phyloP scores from a whole-genome alignment of 768 basidiomycete genomes.

The Paxillus ammoniavirescens region DNA sequence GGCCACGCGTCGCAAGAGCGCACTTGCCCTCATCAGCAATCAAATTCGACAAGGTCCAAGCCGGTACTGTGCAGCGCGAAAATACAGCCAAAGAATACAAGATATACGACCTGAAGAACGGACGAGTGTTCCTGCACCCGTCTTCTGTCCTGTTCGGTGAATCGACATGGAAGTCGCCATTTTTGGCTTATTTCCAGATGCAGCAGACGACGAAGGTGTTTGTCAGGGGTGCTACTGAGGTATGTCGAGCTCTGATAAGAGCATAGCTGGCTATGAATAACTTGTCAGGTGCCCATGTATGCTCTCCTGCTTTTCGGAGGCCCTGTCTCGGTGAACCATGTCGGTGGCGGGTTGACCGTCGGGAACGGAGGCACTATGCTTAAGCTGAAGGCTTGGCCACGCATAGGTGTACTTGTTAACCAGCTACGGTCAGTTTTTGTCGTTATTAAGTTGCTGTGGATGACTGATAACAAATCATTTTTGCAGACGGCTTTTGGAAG shows the following conservation, averaged over 20 bases:
- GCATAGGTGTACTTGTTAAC: conserved; percentile 87
- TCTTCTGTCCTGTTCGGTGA: conserved; percentile 75
- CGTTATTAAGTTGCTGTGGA: not conserved
- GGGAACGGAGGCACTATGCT: conserved; percentile 52
- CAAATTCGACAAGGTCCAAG: conserved; percentile 83
- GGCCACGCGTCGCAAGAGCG: conserved; percentile 80
- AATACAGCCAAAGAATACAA: conserved; percentile 83
- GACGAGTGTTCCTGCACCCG: conserved; percentile 81
- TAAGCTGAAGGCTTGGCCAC: conserved; percentile 78
- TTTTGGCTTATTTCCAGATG: conserved; percentile 83
- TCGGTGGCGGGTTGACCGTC: conserved; percentile 72
- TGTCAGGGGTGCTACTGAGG: conserved; percentile 85
- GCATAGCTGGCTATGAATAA: not conserved
- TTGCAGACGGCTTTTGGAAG: conserved; percentile 64
- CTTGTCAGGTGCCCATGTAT: conserved; percentile 76
- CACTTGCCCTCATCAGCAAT: conserved; percentile 69
- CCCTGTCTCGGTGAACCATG: conserved; percentile 71
- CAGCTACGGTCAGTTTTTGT: conserved; percentile 63
- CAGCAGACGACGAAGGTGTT: conserved; percentile 82
- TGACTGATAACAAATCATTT: not conserved
- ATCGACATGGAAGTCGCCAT: conserved; percentile 72
- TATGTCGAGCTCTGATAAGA: conserved; percentile 29
- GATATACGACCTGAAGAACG: conserved; percentile 64
- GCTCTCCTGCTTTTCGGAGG: conserved; percentile 85
- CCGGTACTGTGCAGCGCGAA: conserved; percentile 81